phyloP scores from a whole-genome alignment of 495 filamentous ascomycete genomes.

The Neurospora pannonica region DNA sequence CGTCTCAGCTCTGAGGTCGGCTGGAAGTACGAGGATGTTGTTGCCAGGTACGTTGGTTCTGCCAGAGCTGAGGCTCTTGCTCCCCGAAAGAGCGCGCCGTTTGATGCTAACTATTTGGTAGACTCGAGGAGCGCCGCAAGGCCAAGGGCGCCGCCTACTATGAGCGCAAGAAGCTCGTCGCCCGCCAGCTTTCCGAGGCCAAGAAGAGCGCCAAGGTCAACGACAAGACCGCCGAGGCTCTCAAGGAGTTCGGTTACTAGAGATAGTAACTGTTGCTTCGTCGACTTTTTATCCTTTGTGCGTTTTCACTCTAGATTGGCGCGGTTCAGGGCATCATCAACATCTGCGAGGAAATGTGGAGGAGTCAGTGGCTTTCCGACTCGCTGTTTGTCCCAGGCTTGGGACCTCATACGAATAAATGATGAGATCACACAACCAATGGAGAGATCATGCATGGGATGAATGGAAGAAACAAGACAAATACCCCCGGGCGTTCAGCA shows the following conservation, averaged over 20 bases:
- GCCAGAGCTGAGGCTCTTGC: background rate
- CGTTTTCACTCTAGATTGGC: conserved; percentile 34
- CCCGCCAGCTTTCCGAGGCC: conserved; percentile 80
- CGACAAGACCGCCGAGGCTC: conserved; percentile 48
- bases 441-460: conserved; percentile 29
- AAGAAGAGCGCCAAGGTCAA: conserved; percentile 85
- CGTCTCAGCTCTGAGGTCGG: conserved; percentile 96
- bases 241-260: conserved; percentile 49
- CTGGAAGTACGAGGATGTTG: conserved; percentile 99
- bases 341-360: conserved; percentile 29
- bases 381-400: conserved; percentile 26
- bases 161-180: conserved; percentile 94
- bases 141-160: conserved; percentile 98
- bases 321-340: conserved; percentile 33
- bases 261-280: conserved; percentile 13
- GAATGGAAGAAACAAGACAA: conserved; percentile 21
- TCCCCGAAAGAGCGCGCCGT: background rate
- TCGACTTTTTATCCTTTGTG: conserved; percentile 25
- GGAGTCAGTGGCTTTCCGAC: conserved; percentile 26
- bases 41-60: conserved; percentile 66
- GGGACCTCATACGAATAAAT: conserved; percentile 29
- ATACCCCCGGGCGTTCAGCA: conserved; percentile 14
- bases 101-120: conserved; percentile 41
- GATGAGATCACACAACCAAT: conserved; percentile 29
- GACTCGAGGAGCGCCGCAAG: conserved; percentile 98